phyloP scores from a whole-genome alignment of 495 filamentous ascomycete species.

The Cercophora samala region DNA sequence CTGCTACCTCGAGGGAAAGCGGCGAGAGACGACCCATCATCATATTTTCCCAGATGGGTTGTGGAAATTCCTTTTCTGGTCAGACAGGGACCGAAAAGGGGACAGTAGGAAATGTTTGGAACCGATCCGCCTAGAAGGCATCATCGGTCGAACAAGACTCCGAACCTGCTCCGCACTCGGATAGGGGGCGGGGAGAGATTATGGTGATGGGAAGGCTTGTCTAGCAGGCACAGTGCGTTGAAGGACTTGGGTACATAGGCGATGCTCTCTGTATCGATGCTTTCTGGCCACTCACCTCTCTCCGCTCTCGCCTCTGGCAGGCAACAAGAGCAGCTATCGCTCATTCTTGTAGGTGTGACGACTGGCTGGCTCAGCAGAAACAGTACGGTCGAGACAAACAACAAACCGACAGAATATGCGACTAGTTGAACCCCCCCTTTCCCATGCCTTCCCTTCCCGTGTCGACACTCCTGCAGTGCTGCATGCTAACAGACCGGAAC shows the following conservation, averaged over 20 bases:
- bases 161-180: not conserved
- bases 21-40: not conserved
- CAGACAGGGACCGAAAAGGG: slow-evolving; percentile 1
- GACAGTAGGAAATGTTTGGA: not conserved
- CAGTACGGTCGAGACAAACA: not conserved
- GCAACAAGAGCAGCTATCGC: not conserved
- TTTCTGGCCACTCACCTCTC: not conserved
- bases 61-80: slow-evolving; percentile 1
- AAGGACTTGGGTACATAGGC: not conserved
- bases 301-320: not conserved
- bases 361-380: not conserved
- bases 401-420: not conserved
- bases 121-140: not conserved
- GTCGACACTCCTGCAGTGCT: not conserved
- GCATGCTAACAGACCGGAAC: not conserved
- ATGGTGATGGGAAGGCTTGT: not conserved
- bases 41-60: not conserved
- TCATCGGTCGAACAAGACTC: slow-evolving; percentile 5
- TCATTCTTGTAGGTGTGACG: not conserved
- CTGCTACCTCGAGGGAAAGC: not conserved
- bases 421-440: not conserved
- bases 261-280: not conserved
- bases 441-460: not conserved
- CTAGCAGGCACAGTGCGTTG: not conserved
- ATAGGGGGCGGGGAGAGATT: not conserved